These are phyloP conservation scores for Aphanomyces astaci DNA, from an alignment of 352 stramenopile species.

Conservation along the genomic window DNA sequence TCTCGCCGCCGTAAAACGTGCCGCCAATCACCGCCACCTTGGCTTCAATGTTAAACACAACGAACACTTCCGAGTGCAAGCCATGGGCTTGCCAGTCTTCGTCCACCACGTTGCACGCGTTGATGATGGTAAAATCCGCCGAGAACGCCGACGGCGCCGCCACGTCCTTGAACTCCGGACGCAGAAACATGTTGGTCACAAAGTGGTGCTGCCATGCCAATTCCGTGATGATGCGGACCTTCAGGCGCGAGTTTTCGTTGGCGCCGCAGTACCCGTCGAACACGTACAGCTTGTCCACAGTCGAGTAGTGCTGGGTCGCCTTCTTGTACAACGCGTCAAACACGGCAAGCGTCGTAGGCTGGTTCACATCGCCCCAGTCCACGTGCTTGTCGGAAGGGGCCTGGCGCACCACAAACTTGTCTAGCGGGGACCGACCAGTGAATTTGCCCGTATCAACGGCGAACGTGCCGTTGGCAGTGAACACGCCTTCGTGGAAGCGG, in stretches of 20 bases:
- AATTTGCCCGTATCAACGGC: conserved; percentile 59
- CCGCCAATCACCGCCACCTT: conserved; percentile 48
- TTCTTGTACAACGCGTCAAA: conserved; percentile 43
- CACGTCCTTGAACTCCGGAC: conserved; percentile 46
- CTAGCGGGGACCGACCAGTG: conserved; percentile 46
- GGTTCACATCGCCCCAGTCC: conserved; percentile 49
- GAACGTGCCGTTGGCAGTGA: conserved; percentile 53
- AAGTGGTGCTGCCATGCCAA: conserved; percentile 60
- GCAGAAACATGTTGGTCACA: conserved; percentile 68
- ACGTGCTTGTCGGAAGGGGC: conserved; percentile 39
- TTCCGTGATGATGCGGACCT: conserved; percentile 51
- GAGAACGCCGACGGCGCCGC: conserved; percentile 31
- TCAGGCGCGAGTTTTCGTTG: conserved; percentile 49
- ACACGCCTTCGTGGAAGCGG: conserved; percentile 44
- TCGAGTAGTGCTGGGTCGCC: conserved; percentile 42
- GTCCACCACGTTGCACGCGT: conserved; percentile 51
- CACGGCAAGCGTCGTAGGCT: conserved; percentile 43
- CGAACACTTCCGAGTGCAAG: conserved; percentile 51
- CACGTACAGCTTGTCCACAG: conserved; percentile 49
- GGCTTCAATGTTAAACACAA: conserved; percentile 67
- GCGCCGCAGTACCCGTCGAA: conserved; percentile 55
- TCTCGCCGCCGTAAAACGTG: conserved; percentile 59
- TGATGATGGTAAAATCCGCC: conserved; percentile 60
- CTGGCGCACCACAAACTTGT: conserved; percentile 61
- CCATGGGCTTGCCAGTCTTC: conserved; percentile 47